Evolutionary conservation across 2,329 filamentous ascomycete genomes (phyloP).

Genomic region (Ophioceras dolichostomum): DNA sequence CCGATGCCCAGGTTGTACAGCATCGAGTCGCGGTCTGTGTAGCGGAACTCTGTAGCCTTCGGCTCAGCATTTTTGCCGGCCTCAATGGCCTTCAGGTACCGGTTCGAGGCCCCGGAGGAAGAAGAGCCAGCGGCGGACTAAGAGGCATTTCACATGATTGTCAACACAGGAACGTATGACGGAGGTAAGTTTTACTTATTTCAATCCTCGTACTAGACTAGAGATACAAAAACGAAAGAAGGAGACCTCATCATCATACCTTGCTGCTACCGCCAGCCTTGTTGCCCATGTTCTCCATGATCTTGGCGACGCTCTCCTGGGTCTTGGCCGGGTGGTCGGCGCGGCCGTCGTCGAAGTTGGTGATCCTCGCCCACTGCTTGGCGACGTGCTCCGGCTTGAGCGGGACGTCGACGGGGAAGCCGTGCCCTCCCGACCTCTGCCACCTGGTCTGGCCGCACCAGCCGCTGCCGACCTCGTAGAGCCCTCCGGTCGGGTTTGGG

Average conservation of each 20-base stretch:
- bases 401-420: constrained; percentile 77
- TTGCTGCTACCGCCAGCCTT: constrained; percentile 47
- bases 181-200: too few relatives aligned
- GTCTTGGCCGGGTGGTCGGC: constrained; percentile 76
- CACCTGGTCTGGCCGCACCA: constrained; percentile 89
- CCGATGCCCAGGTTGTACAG: constrained; percentile 94
- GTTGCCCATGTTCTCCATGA: constrained; percentile 76
- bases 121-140: constrained; percentile 8
- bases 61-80: constrained; percentile 61
- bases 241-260: constrained; percentile 35
- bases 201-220: too few relatives aligned
- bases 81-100: constrained; percentile 65
- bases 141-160: constrained; percentile 6
- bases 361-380: constrained; percentile 65
- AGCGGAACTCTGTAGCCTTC: constrained; percentile 63
- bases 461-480: constrained; percentile 91
- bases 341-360: constrained; percentile 77
- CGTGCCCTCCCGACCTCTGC: constrained; percentile 82
- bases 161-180: constrained; percentile 3
- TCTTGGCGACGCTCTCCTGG: constrained; percentile 64
- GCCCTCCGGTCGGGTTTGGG: constrained; percentile 66
- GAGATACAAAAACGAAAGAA: constrained; percentile 11
- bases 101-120: constrained; percentile 35
- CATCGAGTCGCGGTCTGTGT: constrained; percentile 77
- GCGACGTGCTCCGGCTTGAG: constrained; percentile 77